phyloP scores from a whole-genome alignment of 2,329 filamentous ascomycete species.

The Erysiphe pulchra region DNA sequence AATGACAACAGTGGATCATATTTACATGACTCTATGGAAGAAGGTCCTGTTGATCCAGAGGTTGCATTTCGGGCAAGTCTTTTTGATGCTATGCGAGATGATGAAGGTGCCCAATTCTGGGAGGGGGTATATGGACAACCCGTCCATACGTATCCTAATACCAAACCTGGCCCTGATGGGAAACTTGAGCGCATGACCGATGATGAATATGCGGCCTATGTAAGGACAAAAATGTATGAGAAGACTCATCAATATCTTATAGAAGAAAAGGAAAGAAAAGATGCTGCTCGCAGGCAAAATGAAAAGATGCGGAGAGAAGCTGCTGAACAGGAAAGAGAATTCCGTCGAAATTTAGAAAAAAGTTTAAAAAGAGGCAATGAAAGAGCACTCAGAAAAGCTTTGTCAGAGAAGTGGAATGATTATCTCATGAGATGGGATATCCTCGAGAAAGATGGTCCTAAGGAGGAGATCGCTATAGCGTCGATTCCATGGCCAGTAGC shows the following conservation, averaged over 20 bases:
- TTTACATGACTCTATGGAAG: slow-evolving; percentile 16
- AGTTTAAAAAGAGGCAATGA: slow-evolving; percentile 42
- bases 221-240: slow-evolving; percentile 84
- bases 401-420: slow-evolving; percentile 32
- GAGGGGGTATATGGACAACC: slow-evolving; percentile 90
- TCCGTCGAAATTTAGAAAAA: slow-evolving; percentile 40
- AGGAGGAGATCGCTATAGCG: slow-evolving; percentile 19
- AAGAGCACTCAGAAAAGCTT: slow-evolving; percentile 23
- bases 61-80: slow-evolving; percentile 75
- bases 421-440: slow-evolving; percentile 40
- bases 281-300: slow-evolving; percentile 25
- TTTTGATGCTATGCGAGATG: slow-evolving; percentile 90
- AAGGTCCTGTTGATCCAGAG: slow-evolving; percentile 29
- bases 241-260: slow-evolving; percentile 65
- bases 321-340: slow-evolving; percentile 18
- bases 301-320: slow-evolving; percentile 16
- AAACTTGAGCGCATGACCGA: slow-evolving; percentile 68
- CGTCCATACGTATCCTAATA: slow-evolving; percentile 47
- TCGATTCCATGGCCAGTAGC: slow-evolving; percentile 38
- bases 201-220: slow-evolving; percentile 71
- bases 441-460: slow-evolving; percentile 13
- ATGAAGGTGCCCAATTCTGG: slow-evolving; percentile 91
- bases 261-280: slow-evolving; percentile 42
- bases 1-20: slow-evolving; percentile 11
- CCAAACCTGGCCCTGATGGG: slow-evolving; percentile 19